Evolutionary conservation across 2,329 filamentous ascomycete species (phyloP).

Genomic region (Elsinoe fawcettii): DNA sequence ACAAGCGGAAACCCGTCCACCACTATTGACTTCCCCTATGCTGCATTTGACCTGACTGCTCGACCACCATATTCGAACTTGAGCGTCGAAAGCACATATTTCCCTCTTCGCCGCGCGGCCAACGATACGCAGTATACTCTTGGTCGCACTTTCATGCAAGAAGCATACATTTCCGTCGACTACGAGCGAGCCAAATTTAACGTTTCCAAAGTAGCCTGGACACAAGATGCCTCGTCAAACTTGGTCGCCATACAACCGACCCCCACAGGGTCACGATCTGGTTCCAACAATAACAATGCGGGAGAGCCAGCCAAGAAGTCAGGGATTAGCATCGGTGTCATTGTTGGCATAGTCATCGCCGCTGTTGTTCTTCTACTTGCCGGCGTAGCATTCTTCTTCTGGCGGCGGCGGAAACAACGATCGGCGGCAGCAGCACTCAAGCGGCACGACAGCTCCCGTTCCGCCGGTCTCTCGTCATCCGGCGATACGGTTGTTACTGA

Average conservation of each 20-base stretch:
- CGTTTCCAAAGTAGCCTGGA: slow-evolving; percentile 30
- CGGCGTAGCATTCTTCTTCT: slow-evolving; percentile 7
- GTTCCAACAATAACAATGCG: not conserved
- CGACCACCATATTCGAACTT: slow-evolving; percentile 20
- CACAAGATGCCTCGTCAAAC: slow-evolving; percentile 20
- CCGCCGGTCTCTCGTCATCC: not conserved
- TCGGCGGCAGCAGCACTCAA: slow-evolving; percentile 13
- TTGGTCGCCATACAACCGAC: slow-evolving; percentile 25
- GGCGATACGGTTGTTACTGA: slow-evolving; percentile 13
- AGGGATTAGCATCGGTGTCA: slow-evolving; percentile 31
- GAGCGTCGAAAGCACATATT: slow-evolving; percentile 27
- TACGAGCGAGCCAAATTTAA: slow-evolving; percentile 30
- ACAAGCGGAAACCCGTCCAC: slow-evolving; percentile 15
- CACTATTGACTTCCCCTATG: slow-evolving; percentile 32
- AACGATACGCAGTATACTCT: slow-evolving; percentile 33
- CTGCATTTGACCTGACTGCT: slow-evolving; percentile 31
- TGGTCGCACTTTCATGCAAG: slow-evolving; percentile 35
- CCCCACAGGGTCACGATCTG: not conserved
- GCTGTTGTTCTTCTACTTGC: slow-evolving; percentile 27
- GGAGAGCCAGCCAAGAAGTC: slow-evolving; percentile 8
- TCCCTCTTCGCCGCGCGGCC: slow-evolving; percentile 32
- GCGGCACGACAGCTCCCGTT: slow-evolving; percentile 13
- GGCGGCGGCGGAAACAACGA: slow-evolving; percentile 20
- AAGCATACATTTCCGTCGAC: slow-evolving; percentile 35
- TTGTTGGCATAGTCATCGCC: slow-evolving; percentile 40